phyloP scores from a whole-genome alignment of 176 grass and related monocot species.

The Aechmea fasciata region DNA sequence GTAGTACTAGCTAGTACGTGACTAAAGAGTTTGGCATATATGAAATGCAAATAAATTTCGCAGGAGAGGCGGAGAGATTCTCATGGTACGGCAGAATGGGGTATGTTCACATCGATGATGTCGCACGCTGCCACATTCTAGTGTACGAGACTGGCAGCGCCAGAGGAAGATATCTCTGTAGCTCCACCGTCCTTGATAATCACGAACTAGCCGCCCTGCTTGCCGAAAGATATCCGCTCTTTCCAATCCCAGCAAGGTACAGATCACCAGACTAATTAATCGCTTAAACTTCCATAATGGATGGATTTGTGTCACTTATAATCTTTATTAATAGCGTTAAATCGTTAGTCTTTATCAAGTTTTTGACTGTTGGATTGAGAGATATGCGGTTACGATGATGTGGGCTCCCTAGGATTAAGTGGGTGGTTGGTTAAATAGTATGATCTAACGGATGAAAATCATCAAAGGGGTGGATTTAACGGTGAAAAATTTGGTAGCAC shows the following conservation, averaged over 20 bases:
- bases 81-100: slow-evolving; percentile 74
- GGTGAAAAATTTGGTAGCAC: too few relatives aligned
- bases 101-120: slow-evolving; percentile 87
- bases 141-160: slow-evolving; percentile 46
- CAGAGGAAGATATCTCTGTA: slow-evolving; percentile 77
- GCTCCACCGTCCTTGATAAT: slow-evolving; percentile 44
- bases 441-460: too few relatives aligned
- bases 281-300: neutral
- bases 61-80: slow-evolving; percentile 63
- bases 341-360: too few relatives aligned
- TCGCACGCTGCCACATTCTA: slow-evolving; percentile 74
- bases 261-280: slow-evolving; percentile 9
- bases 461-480: too few relatives aligned
- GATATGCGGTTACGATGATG: too few relatives aligned
- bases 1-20: neutral
- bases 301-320: too few relatives aligned
- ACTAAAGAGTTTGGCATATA: neutral
- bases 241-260: slow-evolving; percentile 58
- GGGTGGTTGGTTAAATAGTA: too few relatives aligned
- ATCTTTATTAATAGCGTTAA: too few relatives aligned
- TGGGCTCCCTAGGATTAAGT: too few relatives aligned
- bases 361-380: too few relatives aligned
- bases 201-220: slow-evolving; percentile 37
- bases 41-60: neutral
- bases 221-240: slow-evolving; percentile 45